Percentiles rank a stretch among this genome's conserved stretches.
These are phyloP conservation scores for Hirschfeldia incana DNA, from an alignment of 345 rosid species.

Conservation along the genomic window DNA sequence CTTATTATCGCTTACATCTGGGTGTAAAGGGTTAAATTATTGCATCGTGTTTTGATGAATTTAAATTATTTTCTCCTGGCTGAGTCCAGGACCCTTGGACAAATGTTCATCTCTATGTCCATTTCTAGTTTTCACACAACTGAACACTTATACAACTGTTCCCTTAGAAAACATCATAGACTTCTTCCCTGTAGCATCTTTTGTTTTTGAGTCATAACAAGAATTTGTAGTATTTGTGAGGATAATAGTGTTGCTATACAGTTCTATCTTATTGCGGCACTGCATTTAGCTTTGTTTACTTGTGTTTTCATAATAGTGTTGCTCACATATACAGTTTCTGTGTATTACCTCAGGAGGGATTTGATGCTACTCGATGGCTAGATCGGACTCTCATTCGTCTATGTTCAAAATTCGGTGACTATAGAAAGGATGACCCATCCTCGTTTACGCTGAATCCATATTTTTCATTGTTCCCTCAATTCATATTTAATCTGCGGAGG, in stretches of 20 bases:
- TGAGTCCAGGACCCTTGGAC: not conserved
- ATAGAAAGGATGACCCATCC: conserved; percentile 93
- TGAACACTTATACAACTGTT: not conserved
- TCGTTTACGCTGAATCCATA: conserved; percentile 87
- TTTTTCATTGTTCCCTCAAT: conserved; percentile 98
- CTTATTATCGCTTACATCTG: not conserved
- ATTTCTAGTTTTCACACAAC: not conserved
- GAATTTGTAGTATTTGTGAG: conserved; percentile 1
- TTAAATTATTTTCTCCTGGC: not conserved
- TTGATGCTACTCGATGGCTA: conserved; percentile 99
- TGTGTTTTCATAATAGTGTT: conserved; percentile 2
- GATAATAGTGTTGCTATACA: not conserved
- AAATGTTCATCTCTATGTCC: conserved; percentile 15
- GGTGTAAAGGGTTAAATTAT: not conserved
- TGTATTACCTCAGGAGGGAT: conserved; percentile 73
- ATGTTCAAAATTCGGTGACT: conserved; percentile 95
- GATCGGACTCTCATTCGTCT: conserved; percentile 92
- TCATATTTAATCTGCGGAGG: conserved; percentile 92
- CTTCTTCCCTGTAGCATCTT: conserved; percentile 15
- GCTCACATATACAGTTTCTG: conserved; percentile 5
- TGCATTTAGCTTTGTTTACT: not conserved
- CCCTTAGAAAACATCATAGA: not conserved
- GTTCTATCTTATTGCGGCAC: not conserved
- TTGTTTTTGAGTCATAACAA: conserved; percentile 3
- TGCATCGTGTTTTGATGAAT: not conserved